Base-by-base conservation (phyloP, 164 flowering plant species). In the Santalum album region DNA sequence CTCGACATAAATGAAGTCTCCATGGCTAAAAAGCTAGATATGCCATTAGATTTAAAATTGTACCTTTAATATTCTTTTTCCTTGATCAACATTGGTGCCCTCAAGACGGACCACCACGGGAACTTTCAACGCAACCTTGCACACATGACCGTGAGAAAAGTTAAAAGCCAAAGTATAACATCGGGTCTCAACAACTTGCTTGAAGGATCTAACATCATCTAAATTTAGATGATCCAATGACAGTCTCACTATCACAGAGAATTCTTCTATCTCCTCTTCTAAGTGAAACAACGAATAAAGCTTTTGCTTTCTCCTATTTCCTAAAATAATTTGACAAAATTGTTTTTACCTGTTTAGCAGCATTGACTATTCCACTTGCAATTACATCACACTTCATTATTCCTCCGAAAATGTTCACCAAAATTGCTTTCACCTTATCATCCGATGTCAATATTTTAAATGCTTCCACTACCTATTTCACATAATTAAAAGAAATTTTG, bases 321-420 rank as follows among this genome's bases (percentile, higher is more conserved):
- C n/a, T n/a, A n/a, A n/a, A n/a, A n/a, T n/a, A n/a, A n/a, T 1
- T 42, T 42, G 20, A 48, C 38, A 21, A 22, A 54, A n/a, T n/a
- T n/a, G 25, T 42, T 18, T 69, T 75, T 34, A 83, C 98, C 74
- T 73, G 78, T 69, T 92, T 92, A 40, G 95, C 97, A 59, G 99
- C 99, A 81, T 92, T 92, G 29, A 92, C 99, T 58, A 94, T 94
- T 38, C 99, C 99, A 66, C 95, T 82, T 35, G 99, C 99, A 60
- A 90, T 87, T 16, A 94, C 81, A 75, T 94, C 97, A 63, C 99
- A 94, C 67, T 89, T 87, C 99, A 94, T 94, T 36, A 94, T 94
- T 43, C 99, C 97, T 52, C 97, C 99, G 74, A 94, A 94, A 29
- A 94, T 94, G 74, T 94, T 94, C 52, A 94, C 99, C 72, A 94